Conservation (phyloP, 2,329 filamentous ascomycete species). For the Chaetoscypha palmicola region DNA sequence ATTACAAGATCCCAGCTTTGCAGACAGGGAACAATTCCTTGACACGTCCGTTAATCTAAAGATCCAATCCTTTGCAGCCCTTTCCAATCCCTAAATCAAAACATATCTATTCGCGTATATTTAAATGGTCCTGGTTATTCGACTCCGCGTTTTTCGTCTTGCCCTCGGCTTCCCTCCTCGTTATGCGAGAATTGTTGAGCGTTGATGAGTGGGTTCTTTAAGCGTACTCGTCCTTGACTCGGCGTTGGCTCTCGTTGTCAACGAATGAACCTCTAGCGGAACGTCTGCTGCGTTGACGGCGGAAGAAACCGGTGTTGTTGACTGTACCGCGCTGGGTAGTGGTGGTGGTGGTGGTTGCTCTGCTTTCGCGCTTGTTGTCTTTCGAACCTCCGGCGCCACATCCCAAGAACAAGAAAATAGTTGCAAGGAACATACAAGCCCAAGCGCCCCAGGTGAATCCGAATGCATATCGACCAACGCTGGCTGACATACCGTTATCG, state of each 20-base stretch:
- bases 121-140: slow-evolving; percentile 13
- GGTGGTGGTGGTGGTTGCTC: slow-evolving; percentile 13
- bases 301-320: no score
- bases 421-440: slow-evolving; percentile 58
- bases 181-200: background rate
- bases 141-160: slow-evolving; percentile 1
- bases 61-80: background rate
- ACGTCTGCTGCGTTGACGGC: slow-evolving; percentile 42
- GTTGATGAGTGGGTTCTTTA: slow-evolving; percentile 7
- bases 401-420: slow-evolving; percentile 60
- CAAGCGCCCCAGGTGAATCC: slow-evolving; percentile 72
- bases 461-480: slow-evolving; percentile 61
- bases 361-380: slow-evolving; percentile 17
- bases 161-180: slow-evolving; percentile 5
- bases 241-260: slow-evolving; percentile 46
- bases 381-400: slow-evolving; percentile 39
- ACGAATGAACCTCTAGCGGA: slow-evolving; percentile 43
- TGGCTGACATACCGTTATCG: slow-evolving; percentile 46
- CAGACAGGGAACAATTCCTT: no score
- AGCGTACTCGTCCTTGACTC: slow-evolving; percentile 64
- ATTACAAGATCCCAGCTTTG: no score
- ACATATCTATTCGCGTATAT: slow-evolving; percentile 1
- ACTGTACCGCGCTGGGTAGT: slow-evolving; percentile 31
- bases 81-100: background rate
- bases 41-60: background rate